Base-by-base conservation (phyloP, 306 rosid genomes). In the Cicer pinnatifidum region DNA sequence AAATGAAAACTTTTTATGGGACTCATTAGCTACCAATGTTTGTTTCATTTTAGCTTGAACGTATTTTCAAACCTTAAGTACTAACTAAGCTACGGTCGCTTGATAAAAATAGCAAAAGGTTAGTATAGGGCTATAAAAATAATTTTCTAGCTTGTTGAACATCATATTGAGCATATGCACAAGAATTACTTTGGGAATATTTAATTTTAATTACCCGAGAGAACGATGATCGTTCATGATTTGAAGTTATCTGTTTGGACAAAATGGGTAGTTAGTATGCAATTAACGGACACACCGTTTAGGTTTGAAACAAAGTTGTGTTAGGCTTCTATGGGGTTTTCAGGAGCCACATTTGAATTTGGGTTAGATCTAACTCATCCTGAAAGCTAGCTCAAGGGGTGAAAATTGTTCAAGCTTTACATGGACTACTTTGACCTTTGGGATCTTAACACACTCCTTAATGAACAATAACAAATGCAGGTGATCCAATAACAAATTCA, bases 101-200 rank as follows among this genome's bases (percentile, higher is more conserved):
- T 28, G 58, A 57, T 41, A 35, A 43, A 39, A 56, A 54, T 58
- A 35, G 57, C 44, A 64, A 70, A 62, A 79, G 70, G 17, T 46
- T 58, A 69, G 41, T 61, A 17, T 78, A 77, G 23, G 67, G 38
- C 45, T 12, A 44, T 63, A 43, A n/a, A 59, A 74, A 73, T 54
- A 62, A 62, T 8, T 70, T 74, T 10, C 8, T 45, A 60, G 63
- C 69, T 64, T 45, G 23, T 63, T 81, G 48, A 63, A 81, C 62
- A 62, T 53, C 41, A 15, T 67, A 23, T 54, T 69, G 62, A 53
- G 54, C 35, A 39, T 74, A 15, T 68, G 71, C 53, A n/a, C 28
- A 17, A 75, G 11, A 44, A 73, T 67, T 75, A 54, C 47, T 59
- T 64, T 45, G 39, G 53, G 54, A 35, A 60, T 16, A 41, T 52